Percentiles rank a stretch among this genome's conserved stretches.
Evolutionary conservation across 768 basidiomycete species (phyloP).

Genomic region (Clavulina sp.): DNA sequence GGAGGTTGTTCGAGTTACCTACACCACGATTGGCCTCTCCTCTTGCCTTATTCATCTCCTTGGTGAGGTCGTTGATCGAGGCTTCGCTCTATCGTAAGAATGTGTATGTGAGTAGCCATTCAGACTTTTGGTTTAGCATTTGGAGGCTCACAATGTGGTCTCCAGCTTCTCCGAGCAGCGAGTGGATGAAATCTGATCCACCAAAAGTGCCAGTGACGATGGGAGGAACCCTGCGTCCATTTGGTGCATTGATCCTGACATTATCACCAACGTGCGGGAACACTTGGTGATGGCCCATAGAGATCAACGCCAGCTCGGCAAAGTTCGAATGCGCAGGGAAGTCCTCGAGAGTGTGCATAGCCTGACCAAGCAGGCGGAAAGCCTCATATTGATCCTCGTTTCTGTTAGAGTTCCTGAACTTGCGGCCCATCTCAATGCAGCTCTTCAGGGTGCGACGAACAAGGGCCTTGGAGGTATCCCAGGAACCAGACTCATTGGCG

Average conservation of each 20-base stretch:
- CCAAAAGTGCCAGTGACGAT: conserved; percentile 76
- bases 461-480: conserved; percentile 76
- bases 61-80: conserved; percentile 75
- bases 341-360: conserved; percentile 54
- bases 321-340: conserved; percentile 38
- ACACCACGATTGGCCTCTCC: conserved; percentile 14
- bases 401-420: no score
- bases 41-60: conserved; percentile 51
- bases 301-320: background rate
- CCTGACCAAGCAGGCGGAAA: conserved; percentile 60
- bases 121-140: no score
- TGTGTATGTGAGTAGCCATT: no score
- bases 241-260: conserved; percentile 49
- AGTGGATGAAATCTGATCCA: conserved; percentile 61
- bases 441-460: conserved; percentile 53
- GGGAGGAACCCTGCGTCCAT: conserved; percentile 60
- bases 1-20: background rate
- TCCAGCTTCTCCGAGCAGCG: conserved; percentile 52
- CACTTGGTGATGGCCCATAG: conserved; percentile 54
- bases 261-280: conserved; percentile 78
- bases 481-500: conserved; percentile 58
- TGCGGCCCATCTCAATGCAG: conserved; percentile 67
- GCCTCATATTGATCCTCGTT: conserved; percentile 54
- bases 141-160: conserved; percentile 23
- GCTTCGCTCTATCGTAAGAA: conserved; percentile 26